Base-by-base conservation (phyloP, 352 stramenopile genomes). In the Phytophthora lateralis region DNA sequence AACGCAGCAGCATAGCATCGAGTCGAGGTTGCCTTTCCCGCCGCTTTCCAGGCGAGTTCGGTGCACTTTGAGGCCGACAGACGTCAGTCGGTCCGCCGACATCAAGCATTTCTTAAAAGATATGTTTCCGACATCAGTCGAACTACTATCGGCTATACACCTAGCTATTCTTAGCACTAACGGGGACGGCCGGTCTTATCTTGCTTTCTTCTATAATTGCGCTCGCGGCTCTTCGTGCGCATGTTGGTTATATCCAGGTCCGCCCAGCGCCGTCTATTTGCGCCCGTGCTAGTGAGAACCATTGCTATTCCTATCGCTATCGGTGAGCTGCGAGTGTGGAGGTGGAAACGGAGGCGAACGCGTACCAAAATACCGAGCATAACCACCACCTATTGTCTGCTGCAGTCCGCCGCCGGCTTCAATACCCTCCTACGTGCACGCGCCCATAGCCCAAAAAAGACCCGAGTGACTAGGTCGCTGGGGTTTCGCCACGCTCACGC, bases 181-280 rank as follows among this genome's bases (percentile, higher is more conserved):
- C 45, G 21, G 14, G n/a, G 14, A 5, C 35, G 24, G 37, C 59
- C 54, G 61, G 66, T 44, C 51, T 58, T 74, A 61, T 74, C 66
- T 71, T 52, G 55, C 54, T 69, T 68, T 44, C 41, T 75, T 75
- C 67, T 69, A 69, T 69, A 69, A 50, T 70, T 73, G 66, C 9
- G 29, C 34, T 30, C 30, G 63, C 57, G 67, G 29, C 67, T 47
- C 52, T 71, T 73, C 55, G 38, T 10, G 39, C 46, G 41, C 17
- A 21, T 42, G 55, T 51, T 51, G 57, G 56, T 71, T 69, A 64
- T 66, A 42, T 70, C 57, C 43, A 56, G 51, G 49, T 54, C 37
- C 41, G 43, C 26, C 26, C 26, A 30, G 26, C 26, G 26, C 44
- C 54, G 56, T 55, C 37, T 63, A 67, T 67, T 71, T 66, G 53